Percentiles rank a stretch among this genome's conserved stretches.
Conservation (phyloP, 2,329 filamentous ascomycete species). For the Fusarium annulatum region DNA sequence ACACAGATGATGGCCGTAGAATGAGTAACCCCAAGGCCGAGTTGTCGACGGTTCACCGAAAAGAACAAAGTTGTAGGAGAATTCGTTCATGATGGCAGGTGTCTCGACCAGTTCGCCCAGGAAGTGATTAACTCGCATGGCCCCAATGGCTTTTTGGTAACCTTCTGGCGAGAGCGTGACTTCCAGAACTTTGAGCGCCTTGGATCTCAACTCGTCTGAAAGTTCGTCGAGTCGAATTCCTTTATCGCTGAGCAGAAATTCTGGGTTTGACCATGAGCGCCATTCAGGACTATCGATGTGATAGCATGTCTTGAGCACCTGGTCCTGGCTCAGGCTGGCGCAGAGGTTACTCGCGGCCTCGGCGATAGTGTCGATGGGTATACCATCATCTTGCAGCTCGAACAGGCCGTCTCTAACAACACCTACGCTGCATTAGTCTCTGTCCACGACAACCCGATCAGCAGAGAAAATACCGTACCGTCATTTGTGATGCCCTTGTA, state of each 20-base stretch:
- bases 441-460: no score
- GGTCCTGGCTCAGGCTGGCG: rapidly evolving
- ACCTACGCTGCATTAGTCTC: neutral
- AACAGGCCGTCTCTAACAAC: constrained; percentile 64
- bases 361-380: constrained; percentile 69
- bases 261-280: constrained; percentile 78
- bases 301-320: constrained; percentile 44
- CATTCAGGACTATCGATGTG: constrained; percentile 78
- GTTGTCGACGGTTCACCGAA: constrained; percentile 71
- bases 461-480: constrained; percentile 59
- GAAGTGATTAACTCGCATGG: constrained; percentile 81
- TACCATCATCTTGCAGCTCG: constrained; percentile 69
- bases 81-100: constrained; percentile 75
- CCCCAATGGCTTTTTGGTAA: constrained; percentile 74
- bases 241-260: constrained; percentile 76
- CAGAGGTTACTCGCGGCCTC: constrained; percentile 53
- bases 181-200: constrained; percentile 28
- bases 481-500: constrained; percentile 78
- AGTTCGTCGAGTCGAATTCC: constrained; percentile 76
- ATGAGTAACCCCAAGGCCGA: constrained; percentile 75
- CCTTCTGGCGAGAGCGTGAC: constrained; percentile 74
- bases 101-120: constrained; percentile 74
- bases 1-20: constrained; percentile 85
- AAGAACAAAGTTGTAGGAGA: constrained; percentile 79
- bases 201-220: neutral